Base-by-base conservation (phyloP, 768 basidiomycete species). In the Agaricus sinodeliciosus region DNA sequence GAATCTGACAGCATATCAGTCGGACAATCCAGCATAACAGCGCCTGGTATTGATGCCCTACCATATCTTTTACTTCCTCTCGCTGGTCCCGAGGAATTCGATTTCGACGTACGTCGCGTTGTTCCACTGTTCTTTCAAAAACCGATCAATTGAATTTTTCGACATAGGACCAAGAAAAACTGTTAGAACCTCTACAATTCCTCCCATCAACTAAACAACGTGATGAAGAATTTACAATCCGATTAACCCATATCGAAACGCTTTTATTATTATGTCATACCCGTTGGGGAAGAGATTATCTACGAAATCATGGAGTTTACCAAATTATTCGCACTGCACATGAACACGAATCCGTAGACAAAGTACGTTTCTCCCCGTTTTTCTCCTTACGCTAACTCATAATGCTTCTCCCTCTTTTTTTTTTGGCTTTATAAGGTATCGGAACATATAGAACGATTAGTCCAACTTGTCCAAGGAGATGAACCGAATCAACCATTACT, bases 61-160 rank as follows among this genome's bases (percentile, higher is more conserved):
- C 87, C 91, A 0, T 88, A 84, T 62, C 74, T 99, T 9, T 76
- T 99, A 3, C 78, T 94, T 0, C 95, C 96, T 0, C 73, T 99
- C 2, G 93, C 95, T 39, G 94, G 95, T 5, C 87, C 93, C 1
- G 96, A 98, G 67, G 96, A 98, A 67, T 85, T 90, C 55, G 94
- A 96, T 52, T 74, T 95, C 1, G 94, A 97, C 56, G 91, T 90
- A 59, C 49, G 74, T 25, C 45, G 22, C n/a, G 19, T 43, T 18
- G 4, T 13, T 25, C 4, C 8, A 2, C 16, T 16, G 25, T 22
- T 50, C 28, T 41, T 16, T 8, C 34, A 19, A 39, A 0, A 25
- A 48, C 25, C 3, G 22, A 15, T 34, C 9, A n/a, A 2, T 25
- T 31, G 28, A 36, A 31, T 15, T 48, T 41, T 43, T 39, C 9